Percentiles rank a stretch among this genome's conserved stretches.
These are phyloP conservation scores for Tetracentron sinense DNA, from an alignment of 164 flowering plant species.

Conservation along the genomic window DNA sequence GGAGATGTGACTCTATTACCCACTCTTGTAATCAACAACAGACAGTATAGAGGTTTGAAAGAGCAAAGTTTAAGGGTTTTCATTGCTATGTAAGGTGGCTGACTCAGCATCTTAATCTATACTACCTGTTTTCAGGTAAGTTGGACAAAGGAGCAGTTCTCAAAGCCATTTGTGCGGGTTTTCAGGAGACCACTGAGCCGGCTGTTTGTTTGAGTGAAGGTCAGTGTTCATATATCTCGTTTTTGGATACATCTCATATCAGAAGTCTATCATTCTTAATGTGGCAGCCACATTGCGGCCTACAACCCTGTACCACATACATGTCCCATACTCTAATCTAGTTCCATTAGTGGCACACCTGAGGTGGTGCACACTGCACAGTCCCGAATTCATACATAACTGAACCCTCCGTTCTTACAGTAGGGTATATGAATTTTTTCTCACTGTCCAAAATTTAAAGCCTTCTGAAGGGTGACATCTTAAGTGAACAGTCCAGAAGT, in stretches of 20 bases:
- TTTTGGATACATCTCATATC: neutral
- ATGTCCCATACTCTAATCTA: too few species aligned
- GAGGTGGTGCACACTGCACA: too few species aligned
- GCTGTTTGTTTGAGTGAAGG: conserved; percentile 78
- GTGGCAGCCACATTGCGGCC: too few species aligned
- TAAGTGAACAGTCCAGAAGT: too few species aligned
- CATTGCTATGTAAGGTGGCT: neutral
- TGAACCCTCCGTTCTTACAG: too few species aligned
- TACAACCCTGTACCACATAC: too few species aligned
- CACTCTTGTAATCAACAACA: conserved; percentile 82
- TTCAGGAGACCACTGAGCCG: conserved; percentile 92
- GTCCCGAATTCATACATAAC: too few species aligned
- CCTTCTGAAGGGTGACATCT: too few species aligned
- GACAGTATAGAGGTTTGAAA: conserved; percentile 82
- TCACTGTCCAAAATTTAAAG: too few species aligned
- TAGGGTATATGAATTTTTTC: too few species aligned
- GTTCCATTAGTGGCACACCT: too few species aligned
- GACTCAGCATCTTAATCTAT: neutral
- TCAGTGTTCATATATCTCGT: conserved; percentile 16
- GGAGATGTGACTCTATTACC: conserved; percentile 98
- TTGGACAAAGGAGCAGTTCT: conserved; percentile 89
- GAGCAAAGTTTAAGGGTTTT: neutral
- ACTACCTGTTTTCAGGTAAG: conserved; percentile 53
- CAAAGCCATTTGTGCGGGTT: conserved; percentile 92
- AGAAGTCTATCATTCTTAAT: too few species aligned